Percentiles rank a stretch among this genome's conserved stretches.
Conservation (phyloP, 441 rosid genomes). For the Mallotus japonicus region DNA sequence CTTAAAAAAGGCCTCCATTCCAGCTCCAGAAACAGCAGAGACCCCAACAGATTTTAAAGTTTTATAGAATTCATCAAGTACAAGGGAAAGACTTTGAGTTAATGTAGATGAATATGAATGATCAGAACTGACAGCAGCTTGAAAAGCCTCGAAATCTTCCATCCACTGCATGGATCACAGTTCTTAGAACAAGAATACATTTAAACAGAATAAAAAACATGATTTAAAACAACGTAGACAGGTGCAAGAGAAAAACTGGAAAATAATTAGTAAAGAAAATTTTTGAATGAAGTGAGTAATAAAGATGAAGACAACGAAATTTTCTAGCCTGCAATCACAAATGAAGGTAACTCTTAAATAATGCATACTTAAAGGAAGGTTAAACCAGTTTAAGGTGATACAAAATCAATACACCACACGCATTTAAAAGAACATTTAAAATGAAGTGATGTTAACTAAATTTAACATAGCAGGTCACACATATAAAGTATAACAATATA, state of each 20-base stretch:
- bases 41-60: conserved; percentile 85
- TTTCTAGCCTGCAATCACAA: too few species aligned
- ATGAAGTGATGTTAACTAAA: background rate
- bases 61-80: conserved; percentile 79
- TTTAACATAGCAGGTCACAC: background rate
- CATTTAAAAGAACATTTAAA: background rate
- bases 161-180: conserved; percentile 65
- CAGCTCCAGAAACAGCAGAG: conserved; percentile 89
- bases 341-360: too few species aligned
- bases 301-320: background rate
- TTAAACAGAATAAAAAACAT: too few species aligned
- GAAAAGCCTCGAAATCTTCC: conserved; percentile 89
- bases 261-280: background rate
- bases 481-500: conserved; percentile 21
- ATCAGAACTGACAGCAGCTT: conserved; percentile 71
- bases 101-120: conserved; percentile 65
- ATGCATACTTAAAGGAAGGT: too few species aligned
- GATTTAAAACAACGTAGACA: background rate
- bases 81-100: conserved; percentile 74
- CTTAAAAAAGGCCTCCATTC: conserved; percentile 82
- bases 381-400: background rate
- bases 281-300: background rate
- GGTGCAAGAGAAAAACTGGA: background rate
- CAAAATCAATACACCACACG: background rate
- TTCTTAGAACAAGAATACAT: conserved; percentile 11